Percentiles rank a stretch among this genome's conserved stretches.
Conservation (phyloP, 2,329 filamentous ascomycete genomes). For the Fusarium zealandicum region DNA sequence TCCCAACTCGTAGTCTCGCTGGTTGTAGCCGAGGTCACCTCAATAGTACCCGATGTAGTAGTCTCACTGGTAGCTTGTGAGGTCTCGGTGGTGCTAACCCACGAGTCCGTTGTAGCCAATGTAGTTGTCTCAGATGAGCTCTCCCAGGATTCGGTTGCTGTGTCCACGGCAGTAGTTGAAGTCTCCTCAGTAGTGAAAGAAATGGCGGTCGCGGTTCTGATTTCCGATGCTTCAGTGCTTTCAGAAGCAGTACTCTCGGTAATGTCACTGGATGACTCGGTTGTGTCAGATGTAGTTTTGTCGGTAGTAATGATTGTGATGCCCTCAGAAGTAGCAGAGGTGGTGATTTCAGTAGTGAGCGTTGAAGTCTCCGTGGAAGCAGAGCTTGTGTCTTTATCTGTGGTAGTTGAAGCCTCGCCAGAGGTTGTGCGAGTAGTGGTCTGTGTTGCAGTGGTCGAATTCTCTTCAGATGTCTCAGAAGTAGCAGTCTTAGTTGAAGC, state of each 20-base stretch:
- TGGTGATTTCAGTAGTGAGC: neutral
- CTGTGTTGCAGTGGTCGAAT: neutral
- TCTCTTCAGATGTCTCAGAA: slow-evolving; percentile 1
- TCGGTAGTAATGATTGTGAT: neutral
- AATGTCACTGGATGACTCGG: neutral
- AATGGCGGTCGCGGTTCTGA: neutral
- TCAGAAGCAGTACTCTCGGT: neutral
- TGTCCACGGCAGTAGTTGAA: neutral
- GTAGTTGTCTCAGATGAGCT: neutral
- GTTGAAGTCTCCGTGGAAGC: neutral
- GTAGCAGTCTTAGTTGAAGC: neutral
- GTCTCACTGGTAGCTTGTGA: neutral
- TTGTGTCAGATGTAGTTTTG: neutral
- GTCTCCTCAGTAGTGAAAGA: neutral
- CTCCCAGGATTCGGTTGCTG: neutral
- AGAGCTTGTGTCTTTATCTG: neutral
- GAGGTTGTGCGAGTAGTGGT: neutral
- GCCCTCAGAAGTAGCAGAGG: neutral
- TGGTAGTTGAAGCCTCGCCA: neutral
- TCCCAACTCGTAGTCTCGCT: neutral
- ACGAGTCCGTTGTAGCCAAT: neutral
- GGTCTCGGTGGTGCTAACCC: neutral
- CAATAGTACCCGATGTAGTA: neutral
- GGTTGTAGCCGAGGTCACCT: neutral
- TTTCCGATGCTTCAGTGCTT: neutral